These are phyloP conservation scores for Camelina neglecta DNA, from an alignment of 345 rosid species.

Conservation along the genomic window DNA sequence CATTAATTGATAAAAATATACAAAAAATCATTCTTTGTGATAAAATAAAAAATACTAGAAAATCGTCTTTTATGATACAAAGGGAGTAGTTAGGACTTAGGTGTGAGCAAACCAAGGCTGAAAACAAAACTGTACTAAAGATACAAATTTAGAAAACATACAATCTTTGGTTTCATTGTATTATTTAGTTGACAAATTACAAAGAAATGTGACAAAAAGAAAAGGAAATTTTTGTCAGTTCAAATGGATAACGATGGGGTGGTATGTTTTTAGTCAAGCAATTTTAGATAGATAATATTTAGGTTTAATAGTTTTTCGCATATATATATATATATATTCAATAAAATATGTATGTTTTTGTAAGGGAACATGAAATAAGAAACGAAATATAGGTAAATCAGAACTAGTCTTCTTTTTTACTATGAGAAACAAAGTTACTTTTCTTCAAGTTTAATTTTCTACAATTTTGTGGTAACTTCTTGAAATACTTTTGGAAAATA, in stretches of 20 bases:
- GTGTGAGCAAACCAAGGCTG: constrained; percentile 2
- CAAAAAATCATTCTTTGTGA: no score
- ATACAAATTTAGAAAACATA: neutral
- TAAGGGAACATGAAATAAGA: no score
- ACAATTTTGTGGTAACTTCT: neutral
- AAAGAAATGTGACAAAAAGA: neutral
- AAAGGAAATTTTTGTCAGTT: neutral
- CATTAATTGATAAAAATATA: no score
- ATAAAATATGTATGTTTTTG: no score
- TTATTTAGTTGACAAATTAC: neutral
- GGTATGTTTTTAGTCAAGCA: neutral
- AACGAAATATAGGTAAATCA: no score
- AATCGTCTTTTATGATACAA: no score
- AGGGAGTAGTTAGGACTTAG: neutral
- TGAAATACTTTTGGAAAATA: neutral
- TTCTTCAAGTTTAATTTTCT: neutral
- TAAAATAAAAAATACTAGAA: no score
- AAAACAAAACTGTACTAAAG: neutral
- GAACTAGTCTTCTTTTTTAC: no score
- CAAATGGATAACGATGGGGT: neutral
- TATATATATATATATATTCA: neutral
- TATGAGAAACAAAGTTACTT: neutral
- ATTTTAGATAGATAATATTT: neutral
- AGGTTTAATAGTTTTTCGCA: neutral
- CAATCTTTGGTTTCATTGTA: neutral